Conservation (phyloP, 2,329 filamentous ascomycete species). For the Sclerotinia sclerotiorum region DNA sequence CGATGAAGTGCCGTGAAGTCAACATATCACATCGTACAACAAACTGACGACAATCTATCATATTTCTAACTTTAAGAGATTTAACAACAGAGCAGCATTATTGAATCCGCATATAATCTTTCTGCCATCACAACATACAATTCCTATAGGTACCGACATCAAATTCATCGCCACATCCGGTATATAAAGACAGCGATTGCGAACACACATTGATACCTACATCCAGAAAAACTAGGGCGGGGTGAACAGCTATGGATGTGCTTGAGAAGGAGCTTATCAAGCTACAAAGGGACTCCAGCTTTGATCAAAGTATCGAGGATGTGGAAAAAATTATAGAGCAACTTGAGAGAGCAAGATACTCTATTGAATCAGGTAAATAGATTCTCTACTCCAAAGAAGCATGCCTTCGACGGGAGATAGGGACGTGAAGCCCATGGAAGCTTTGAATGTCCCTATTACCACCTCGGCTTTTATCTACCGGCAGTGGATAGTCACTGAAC, state of each 20-base stretch:
- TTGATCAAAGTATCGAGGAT: conserved; percentile 56
- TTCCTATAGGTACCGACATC: too few relatives aligned
- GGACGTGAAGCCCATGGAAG: neutral
- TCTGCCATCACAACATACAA: neutral
- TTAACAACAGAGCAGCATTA: neutral
- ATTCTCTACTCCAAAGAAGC: neutral
- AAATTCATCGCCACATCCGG: neutral
- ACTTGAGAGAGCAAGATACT: conserved; percentile 70
- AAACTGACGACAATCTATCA: neutral
- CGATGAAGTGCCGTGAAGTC: conserved; percentile 7
- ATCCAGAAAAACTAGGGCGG: conserved; percentile 24
- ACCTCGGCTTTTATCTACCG: neutral
- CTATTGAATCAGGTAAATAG: conserved; percentile 66
- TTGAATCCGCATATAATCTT: neutral
- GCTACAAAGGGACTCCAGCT: conserved; percentile 38
- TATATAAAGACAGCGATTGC: neutral
- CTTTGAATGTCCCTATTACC: conserved; percentile 21
- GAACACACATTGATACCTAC: neutral
- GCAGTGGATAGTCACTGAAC: conserved; percentile 3
- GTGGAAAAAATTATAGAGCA: conserved; percentile 81
- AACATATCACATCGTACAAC: neutral
- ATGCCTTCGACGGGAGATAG: neutral
- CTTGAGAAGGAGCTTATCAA: conserved; percentile 39
- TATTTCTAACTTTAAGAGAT: neutral
- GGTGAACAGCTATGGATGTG: conserved; percentile 39